Evolutionary conservation across 1,284 basidiomycete genomes (phyloP), one percentile per base, ranked within the genome.

Genomic region (Pseudozyma hubeiensis): DNA sequence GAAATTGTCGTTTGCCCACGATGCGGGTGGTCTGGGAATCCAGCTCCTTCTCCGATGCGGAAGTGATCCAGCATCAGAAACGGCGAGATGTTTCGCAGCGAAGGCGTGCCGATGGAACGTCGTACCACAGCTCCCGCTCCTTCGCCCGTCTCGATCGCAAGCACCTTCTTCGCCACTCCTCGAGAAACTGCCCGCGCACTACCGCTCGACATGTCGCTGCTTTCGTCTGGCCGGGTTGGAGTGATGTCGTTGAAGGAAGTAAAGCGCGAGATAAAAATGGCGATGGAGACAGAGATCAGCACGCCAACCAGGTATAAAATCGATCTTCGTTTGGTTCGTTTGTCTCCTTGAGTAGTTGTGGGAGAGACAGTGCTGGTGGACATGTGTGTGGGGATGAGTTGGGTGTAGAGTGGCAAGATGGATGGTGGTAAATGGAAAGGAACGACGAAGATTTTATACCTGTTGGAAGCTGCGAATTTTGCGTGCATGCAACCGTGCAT

Each of bases 71-170:
- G 63, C 91, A 97, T 92, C 57, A 98, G 87, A 87, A 97, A 97
- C 0, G 94, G 95, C 0, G 91, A 91, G 48, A 97, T 86, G 83
- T 94, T 97, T 58, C 90, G 88, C 24, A 98, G 87, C 47, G 85
- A 87, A 82, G 87, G 87, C 3, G 90, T 89, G 11, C 95, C 95
- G 75, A 98, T 97, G 31, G 91, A 93, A 47, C 96, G 88, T 64
- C 94, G 89, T n/a, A 98, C 95, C 47, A 88, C 87, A 7, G 92
- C 94, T 10, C 93, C 94, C 5, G 87, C 91, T n/a, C 94, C 94
- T 88, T 98, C 96, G 16, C 90, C 86, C 4, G 90, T 91, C 84
- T 97, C 93, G 16, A 90, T 85, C 0, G 93, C 90, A 5, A 90
- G 86, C 9, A 96, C 91, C 66, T 89, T 89, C 85, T 93, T 91